Conservation (phyloP, 495 filamentous ascomycete genomes). For the Aspergillus homomorphus region DNA sequence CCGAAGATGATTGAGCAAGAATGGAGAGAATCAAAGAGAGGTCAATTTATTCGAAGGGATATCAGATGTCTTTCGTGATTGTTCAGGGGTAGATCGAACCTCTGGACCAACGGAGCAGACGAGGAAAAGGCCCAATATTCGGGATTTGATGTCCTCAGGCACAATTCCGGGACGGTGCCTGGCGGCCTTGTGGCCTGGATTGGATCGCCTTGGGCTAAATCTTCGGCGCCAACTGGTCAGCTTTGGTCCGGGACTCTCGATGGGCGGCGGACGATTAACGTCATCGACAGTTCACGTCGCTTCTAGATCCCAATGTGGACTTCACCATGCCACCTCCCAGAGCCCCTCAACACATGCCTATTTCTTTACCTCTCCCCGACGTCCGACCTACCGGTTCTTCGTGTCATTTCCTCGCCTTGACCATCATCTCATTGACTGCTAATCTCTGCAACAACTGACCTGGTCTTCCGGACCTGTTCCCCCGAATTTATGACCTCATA, state of each 20-base stretch:
- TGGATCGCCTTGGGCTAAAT: neutral
- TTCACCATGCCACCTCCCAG: neutral
- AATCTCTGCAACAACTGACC: neutral
- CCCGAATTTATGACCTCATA: conserved; percentile 6
- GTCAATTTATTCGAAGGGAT: neutral
- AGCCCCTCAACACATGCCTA: neutral
- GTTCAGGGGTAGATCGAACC: neutral
- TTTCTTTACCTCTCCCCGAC: neutral
- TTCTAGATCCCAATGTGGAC: conserved; percentile 5
- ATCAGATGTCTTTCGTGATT: neutral
- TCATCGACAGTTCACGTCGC: conserved; percentile 14
- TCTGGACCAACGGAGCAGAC: neutral
- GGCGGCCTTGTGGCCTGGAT: neutral
- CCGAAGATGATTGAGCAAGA: neutral
- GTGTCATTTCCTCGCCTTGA: neutral
- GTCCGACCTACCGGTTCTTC: neutral
- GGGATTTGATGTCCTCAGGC: neutral
- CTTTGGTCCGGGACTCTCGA: neutral
- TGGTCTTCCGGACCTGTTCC: neutral
- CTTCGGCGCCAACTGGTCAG: neutral
- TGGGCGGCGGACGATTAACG: conserved; percentile 5
- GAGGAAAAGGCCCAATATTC: neutral
- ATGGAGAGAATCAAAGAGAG: neutral
- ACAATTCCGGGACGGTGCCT: neutral
- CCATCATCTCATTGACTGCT: neutral